Evolutionary conservation across 352 stramenopile species (phyloP), one percentile per base, ranked within the genome.

Genomic region (Phytophthora cactorum): DNA sequence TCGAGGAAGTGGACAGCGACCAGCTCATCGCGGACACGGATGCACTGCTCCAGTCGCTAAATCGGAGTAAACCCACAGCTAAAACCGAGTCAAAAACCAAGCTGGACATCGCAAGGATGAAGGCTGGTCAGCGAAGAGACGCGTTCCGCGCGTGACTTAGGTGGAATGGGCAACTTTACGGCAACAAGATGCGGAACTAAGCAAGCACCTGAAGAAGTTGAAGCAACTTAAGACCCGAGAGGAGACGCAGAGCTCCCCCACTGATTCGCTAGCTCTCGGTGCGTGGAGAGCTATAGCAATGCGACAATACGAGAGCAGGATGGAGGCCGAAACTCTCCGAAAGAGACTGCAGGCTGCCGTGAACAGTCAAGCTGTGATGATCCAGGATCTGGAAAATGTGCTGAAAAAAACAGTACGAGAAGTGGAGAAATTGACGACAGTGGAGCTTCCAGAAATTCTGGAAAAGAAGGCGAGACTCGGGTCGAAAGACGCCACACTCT

Each of bases 61-160:
- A 51, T 50, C 15, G 28, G 11, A 32, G 29, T 47, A 11, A 7
- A 25, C n/a, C 4, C 6, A 10, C 34, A 15, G 10, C 52, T 59
- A 54, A 54, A 46, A 49, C 34, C 5, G 25, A 41, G 45, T 41
- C 38, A 1, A 56, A 49, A 39, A n/a, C 7, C 8, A 70, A 54
- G 8, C 14, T 25, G 15, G 54, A 59, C 6, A 32, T 55, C 6
- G 56, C 59, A 7, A 70, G 50, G 52, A 28, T 59, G 36, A 67
- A 69, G 46, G 68, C 68, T 0, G 68, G 63, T 10, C 50, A 65
- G 7, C 57, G 68, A 27, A 58, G 60, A 52, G 68, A 81, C 25
- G 59, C 63, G 17, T 77, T 78, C 28, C 73, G 73, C n/a, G 54
- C 59, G 15, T 63, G 67, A 1, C 67, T 73, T 9, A 78, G 46